Conservation (phyloP, 768 basidiomycete species). For the Suillus subalutaceus region DNA sequence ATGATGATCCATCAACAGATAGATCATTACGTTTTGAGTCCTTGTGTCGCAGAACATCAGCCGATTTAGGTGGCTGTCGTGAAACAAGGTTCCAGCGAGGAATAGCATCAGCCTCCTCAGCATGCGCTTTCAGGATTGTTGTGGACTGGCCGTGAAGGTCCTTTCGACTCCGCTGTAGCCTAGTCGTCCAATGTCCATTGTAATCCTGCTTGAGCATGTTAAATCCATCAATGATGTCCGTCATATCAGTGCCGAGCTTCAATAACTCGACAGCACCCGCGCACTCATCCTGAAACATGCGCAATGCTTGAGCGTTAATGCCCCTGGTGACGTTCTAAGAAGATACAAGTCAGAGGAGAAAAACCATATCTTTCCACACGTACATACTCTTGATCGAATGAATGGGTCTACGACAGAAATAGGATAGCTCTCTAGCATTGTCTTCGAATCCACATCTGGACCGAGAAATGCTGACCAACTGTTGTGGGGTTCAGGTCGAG, state of each 20-base stretch:
- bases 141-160: not conserved
- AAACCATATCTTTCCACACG: not conserved
- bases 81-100: not conserved
- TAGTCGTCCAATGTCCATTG: not conserved
- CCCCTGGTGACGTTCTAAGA: slow-evolving; percentile 27
- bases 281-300: slow-evolving; percentile 12
- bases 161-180: not conserved
- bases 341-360: not conserved
- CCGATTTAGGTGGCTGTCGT: not conserved
- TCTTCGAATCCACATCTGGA: not conserved
- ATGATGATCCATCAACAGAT: not conserved
- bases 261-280: slow-evolving; percentile 60
- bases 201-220: slow-evolving; percentile 4
- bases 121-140: not conserved
- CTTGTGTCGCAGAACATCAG: too few species aligned
- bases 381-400: slow-evolving; percentile 38
- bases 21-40: not conserved
- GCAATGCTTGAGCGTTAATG: slow-evolving; percentile 8
- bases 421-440: not conserved
- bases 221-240: slow-evolving; percentile 48
- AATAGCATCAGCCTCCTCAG: not conserved
- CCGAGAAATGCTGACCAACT: not conserved
- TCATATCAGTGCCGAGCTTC: slow-evolving; percentile 91
- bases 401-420: slow-evolving; percentile 45
- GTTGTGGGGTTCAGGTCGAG: not conserved